phyloP scores from a whole-genome alignment of 176 grass and related monocot genomes.

The Coix lacrymajobi region DNA sequence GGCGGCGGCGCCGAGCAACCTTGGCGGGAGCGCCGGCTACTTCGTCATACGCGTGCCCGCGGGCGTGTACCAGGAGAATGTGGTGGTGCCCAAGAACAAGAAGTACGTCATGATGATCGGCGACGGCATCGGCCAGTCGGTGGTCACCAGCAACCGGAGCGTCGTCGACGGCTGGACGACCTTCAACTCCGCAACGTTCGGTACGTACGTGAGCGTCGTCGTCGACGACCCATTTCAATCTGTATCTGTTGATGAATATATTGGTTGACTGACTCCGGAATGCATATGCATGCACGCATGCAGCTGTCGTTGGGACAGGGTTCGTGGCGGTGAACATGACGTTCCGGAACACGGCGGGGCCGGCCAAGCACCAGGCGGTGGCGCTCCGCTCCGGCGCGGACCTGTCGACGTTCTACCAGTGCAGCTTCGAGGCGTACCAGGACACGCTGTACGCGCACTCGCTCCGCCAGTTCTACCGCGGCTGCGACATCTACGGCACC shows the following conservation, averaged over 20 bases:
- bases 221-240: too few species aligned
- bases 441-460: conserved; percentile 97
- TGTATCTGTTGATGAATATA: too few species aligned
- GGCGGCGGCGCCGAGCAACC: conserved; percentile 52
- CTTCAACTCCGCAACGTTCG: conserved; percentile 89
- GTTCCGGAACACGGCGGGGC: conserved; percentile 73
- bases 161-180: conserved; percentile 86
- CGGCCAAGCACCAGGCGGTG: conserved; percentile 82
- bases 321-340: conserved; percentile 96
- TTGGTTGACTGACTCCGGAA: too few species aligned
- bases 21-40: conserved; percentile 52
- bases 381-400: conserved; percentile 67
- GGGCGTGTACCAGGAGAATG: conserved; percentile 81
- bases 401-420: conserved; percentile 79
- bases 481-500: conserved; percentile 91
- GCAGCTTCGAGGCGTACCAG: conserved; percentile 97
- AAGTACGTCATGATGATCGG: conserved; percentile 89
- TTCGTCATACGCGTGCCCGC: conserved; percentile 68
- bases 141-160: conserved; percentile 73
- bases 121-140: conserved; percentile 77
- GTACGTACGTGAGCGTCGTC: too few species aligned
- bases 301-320: conserved; percentile 76
- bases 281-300: too few species aligned
- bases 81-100: conserved; percentile 74
- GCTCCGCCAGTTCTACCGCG: conserved; percentile 84